Evolutionary conservation across 2,329 filamentous ascomycete species (phyloP), one percentile per base, ranked within the genome.

Genomic region (Aspergillus neotritici): DNA sequence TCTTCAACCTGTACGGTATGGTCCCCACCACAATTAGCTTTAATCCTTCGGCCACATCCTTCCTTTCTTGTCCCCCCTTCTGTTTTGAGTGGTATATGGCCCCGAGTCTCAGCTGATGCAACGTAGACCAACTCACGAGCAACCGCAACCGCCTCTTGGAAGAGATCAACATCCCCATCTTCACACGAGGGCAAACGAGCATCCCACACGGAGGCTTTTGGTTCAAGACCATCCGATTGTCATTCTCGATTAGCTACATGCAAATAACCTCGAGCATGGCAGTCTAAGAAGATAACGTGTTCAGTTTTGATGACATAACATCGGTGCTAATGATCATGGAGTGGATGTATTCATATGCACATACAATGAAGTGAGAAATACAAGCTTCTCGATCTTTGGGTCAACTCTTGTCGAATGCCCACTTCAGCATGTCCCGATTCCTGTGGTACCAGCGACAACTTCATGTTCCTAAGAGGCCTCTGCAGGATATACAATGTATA

Each of bases 231-330:
- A 55, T 38, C 46, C 46, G 15, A 32, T 61, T 33, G 44, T 64
- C 7, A 56, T 61, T 47, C 53, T 62, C 39, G 62, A 64, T 52
- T 64, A 43, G 52, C 29, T 33, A 29, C 30, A 11, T 29, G 15
- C 16, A 13, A 7, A 13, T 29, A 8, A 8, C 21, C 21, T 25
- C 9, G 21, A 9, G 21, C 5, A 9, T 25, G 21, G 21, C 7
- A 25, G 7, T 1, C 21, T 9, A 25, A 25, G 21, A 5, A 9
- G 21, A 25, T 25, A 5, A 25, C 9, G 21, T 8, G 21, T 8
- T 9, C 21, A 25, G 4, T 3, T 9, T 9, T 25, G 9, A 25
- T 25, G 21, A 8, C 21, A 3, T 25, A 6, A 8, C 9, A 25
- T 9, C 7, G 21, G 7, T 25, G n/a, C n/a, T n/a, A 25, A 2